Percentiles rank a stretch among this genome's conserved stretches.
Evolutionary conservation across 192 early-diverging fungal species (phyloP).

Genomic region (Blastocladiella britannica): DNA sequence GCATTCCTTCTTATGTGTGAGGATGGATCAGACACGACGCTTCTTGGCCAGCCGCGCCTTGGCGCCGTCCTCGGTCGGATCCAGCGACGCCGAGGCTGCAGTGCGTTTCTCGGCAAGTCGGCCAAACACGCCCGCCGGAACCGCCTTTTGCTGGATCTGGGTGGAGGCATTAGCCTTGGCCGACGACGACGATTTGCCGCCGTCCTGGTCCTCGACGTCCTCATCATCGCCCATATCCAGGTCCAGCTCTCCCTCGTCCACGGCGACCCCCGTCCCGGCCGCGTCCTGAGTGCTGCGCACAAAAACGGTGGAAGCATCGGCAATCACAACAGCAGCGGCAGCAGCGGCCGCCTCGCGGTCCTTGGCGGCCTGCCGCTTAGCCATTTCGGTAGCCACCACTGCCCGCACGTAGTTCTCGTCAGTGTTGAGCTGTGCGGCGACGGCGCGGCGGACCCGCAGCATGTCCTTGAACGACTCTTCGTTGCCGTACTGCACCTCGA

Average conservation of each 20-base stretch:
- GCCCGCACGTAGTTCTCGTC: constrained; percentile 45
- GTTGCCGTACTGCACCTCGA: constrained; percentile 91
- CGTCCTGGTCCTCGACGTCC: not conserved
- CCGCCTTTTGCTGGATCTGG: constrained; percentile 14
- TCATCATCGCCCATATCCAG: constrained; percentile 3
- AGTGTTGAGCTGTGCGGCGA: constrained; percentile 63
- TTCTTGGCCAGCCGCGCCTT: not conserved
- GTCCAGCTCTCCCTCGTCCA: constrained; percentile 11
- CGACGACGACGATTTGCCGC: not conserved
- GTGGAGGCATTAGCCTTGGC: too few relatives aligned
- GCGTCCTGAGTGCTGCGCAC: constrained; percentile 10
- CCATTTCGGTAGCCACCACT: constrained; percentile 20
- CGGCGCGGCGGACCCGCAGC: constrained; percentile 78
- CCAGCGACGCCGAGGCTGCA: constrained; percentile 11
- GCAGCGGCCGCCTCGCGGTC: constrained; percentile 5
- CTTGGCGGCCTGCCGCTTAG: constrained; percentile 4
- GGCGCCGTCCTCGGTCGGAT: constrained; percentile 17
- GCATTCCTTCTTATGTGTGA: too few relatives aligned
- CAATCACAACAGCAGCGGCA: constrained; percentile 3
- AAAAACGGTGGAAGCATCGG: constrained; percentile 1
- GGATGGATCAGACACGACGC: too few relatives aligned
- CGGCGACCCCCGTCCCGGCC: constrained; percentile 11
- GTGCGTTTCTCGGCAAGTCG: constrained; percentile 2
- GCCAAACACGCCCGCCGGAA: constrained; percentile 33
- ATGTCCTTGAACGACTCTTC: constrained; percentile 98